phyloP scores from a whole-genome alignment of 306 rosid species.

The Cicer yamashitae region DNA sequence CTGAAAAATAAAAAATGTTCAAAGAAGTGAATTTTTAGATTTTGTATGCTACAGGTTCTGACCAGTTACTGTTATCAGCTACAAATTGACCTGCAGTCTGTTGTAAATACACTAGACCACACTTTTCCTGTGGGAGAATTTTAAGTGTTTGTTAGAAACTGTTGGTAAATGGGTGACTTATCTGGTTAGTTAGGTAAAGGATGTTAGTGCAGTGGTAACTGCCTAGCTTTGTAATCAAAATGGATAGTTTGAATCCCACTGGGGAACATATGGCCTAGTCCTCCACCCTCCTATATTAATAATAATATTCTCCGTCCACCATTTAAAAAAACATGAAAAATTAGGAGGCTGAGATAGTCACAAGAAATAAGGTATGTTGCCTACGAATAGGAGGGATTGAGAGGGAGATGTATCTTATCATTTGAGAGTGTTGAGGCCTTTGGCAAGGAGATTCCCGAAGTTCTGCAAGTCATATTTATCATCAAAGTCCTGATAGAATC shows the following conservation, averaged over 20 bases:
- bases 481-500: neutral
- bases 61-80: neutral
- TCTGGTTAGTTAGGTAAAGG: neutral
- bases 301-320: neutral
- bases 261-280: neutral
- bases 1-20: no score
- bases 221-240: neutral
- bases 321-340: neutral
- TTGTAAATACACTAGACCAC: neutral
- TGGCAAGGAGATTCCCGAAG: neutral
- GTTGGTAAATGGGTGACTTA: neutral
- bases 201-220: neutral
- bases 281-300: neutral
- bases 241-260: neutral
- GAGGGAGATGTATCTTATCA: neutral
- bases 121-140: neutral
- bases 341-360: neutral
- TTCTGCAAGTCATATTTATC: no score
- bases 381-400: neutral
- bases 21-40: neutral
- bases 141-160: neutral
- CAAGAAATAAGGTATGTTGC: neutral
- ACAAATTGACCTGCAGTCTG: neutral
- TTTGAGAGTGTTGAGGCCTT: constrained; percentile 4
- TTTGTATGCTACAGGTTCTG: neutral